phyloP scores from a whole-genome alignment of 2,329 filamentous ascomycete genomes.

The Colletotrichum sp. region DNA sequence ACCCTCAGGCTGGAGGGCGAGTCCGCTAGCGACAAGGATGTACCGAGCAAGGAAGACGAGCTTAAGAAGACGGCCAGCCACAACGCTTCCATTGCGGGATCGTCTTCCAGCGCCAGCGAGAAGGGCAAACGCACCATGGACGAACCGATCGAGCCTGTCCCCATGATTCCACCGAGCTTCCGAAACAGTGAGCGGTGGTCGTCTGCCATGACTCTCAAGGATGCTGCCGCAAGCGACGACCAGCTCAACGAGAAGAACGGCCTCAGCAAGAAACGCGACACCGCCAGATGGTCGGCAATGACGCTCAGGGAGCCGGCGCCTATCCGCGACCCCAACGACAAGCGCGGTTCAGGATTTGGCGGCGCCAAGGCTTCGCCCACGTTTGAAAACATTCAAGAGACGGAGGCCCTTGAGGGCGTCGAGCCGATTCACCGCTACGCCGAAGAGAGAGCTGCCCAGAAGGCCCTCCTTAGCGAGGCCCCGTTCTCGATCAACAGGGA shows the following conservation, averaged over 20 bases:
- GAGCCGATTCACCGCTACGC: slow-evolving; percentile 7
- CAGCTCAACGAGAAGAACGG: neutral
- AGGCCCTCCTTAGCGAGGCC: slow-evolving; percentile 4
- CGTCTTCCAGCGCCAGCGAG: slow-evolving; percentile 14
- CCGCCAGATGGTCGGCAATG: slow-evolving; percentile 15
- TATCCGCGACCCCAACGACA: slow-evolving; percentile 4
- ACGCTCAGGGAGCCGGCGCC: slow-evolving; percentile 1
- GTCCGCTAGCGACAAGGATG: slow-evolving; percentile 16
- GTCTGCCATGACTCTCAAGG: slow-evolving; percentile 13
- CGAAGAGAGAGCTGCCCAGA: neutral
- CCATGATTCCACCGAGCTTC: slow-evolving; percentile 17
- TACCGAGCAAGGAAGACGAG: slow-evolving; percentile 9
- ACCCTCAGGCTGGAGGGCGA: slow-evolving; percentile 18
- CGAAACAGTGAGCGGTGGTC: slow-evolving; percentile 18
- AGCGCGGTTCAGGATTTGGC: slow-evolving; percentile 7
- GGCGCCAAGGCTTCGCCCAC: slow-evolving; percentile 5
- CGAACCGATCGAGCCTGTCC: slow-evolving; percentile 12
- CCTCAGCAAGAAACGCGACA: slow-evolving; percentile 14
- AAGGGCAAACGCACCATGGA: slow-evolving; percentile 10
- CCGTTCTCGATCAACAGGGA: slow-evolving; percentile 11
- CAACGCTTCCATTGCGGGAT: slow-evolving; percentile 11
- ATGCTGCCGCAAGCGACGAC: slow-evolving; percentile 1
- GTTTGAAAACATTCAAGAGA: slow-evolving; percentile 10
- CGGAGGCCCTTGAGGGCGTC: neutral
- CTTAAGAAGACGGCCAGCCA: slow-evolving; percentile 16